Conservation (phyloP, 148 eudicot species). For the Vaccinium myrtillus region DNA sequence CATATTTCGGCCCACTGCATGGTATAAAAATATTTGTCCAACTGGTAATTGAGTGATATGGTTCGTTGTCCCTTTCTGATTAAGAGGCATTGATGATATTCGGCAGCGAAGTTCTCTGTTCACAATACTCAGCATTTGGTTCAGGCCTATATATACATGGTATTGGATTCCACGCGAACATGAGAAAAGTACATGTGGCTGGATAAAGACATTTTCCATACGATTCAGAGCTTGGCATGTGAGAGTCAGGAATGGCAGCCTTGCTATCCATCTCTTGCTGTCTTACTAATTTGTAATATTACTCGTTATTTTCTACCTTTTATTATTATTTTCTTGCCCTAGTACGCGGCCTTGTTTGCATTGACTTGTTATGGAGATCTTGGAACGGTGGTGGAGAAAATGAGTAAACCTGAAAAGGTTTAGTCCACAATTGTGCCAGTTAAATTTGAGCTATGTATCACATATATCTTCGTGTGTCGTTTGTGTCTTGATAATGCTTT, state of each 20-base stretch:
- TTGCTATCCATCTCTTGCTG: neutral
- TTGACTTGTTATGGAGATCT: neutral
- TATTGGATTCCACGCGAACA: neutral
- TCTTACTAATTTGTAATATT: neutral
- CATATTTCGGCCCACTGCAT: too few species aligned
- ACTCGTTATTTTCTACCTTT: conserved; percentile 11
- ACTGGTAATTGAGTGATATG: neutral
- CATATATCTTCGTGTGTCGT: neutral
- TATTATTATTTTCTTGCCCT: neutral
- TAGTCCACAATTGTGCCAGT: conserved; percentile 5
- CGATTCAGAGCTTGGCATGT: neutral
- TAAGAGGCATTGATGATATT: neutral
- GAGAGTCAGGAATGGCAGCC: neutral
- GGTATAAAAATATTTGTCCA: neutral
- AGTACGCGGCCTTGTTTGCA: neutral
- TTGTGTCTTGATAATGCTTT: neutral
- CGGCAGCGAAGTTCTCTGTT: neutral
- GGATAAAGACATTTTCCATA: neutral
- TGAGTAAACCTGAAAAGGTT: neutral
- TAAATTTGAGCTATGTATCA: neutral
- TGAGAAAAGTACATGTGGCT: neutral
- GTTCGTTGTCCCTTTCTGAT: neutral
- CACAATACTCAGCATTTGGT: neutral
- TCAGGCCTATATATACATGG: neutral
- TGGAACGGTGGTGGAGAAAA: neutral